Conservation (phyloP, 208 protist genomes). For the Acanthamoeba healyi region DNA sequence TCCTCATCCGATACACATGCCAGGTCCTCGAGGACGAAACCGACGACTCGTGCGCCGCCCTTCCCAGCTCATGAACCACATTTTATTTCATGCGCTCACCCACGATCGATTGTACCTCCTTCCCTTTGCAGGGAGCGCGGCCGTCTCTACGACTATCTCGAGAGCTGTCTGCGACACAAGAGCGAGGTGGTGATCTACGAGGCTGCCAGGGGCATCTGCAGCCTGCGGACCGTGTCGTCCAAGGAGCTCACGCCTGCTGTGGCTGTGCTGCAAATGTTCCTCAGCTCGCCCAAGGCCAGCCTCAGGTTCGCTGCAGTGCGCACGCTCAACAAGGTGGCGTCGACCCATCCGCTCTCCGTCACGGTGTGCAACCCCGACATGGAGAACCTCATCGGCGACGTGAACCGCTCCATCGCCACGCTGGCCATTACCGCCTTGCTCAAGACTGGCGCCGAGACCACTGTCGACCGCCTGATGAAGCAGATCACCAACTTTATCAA, state of each 20-base stretch:
- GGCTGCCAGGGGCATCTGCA: conserved; percentile 97
- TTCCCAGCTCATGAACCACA: no score
- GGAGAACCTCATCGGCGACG: conserved; percentile 96
- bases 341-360: conserved; percentile 91
- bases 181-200: conserved; percentile 98
- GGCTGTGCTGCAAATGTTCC: conserved; percentile 94
- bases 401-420: conserved; percentile 97
- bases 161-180: conserved; percentile 93
- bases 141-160: conserved; percentile 95
- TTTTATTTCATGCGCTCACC: no score
- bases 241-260: conserved; percentile 95
- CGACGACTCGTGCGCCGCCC: conserved; percentile 73
- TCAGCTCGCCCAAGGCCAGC: conserved; percentile 94
- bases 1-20: conserved; percentile 96
- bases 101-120: no score
- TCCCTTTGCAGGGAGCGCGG: conserved; percentile 84
- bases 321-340: conserved; percentile 94
- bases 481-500: conserved; percentile 95
- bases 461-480: conserved; percentile 97
- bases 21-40: conserved; percentile 96
- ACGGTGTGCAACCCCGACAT: conserved; percentile 96
- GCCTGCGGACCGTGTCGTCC: conserved; percentile 92
- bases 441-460: conserved; percentile 96
- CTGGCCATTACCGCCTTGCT: conserved; percentile 98
- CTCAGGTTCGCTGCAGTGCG: conserved; percentile 96